Percentiles rank a stretch among this genome's conserved stretches.
These are phyloP conservation scores for Tolypocladium tropicale DNA, from an alignment of 2,329 filamentous ascomycete genomes.

Conservation along the genomic window DNA sequence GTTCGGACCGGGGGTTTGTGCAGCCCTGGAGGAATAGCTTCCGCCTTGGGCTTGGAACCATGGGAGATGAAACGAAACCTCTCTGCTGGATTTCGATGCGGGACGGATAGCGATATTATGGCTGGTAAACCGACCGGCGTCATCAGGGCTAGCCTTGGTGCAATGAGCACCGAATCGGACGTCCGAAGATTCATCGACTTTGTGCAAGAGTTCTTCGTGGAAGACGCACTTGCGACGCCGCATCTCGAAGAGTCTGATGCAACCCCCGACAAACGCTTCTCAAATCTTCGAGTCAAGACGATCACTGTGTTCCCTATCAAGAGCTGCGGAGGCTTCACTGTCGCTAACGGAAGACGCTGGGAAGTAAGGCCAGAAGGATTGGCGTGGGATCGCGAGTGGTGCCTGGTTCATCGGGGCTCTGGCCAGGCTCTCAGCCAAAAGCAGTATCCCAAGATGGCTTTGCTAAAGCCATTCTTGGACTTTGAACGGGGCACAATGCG, in stretches of 20 bases:
- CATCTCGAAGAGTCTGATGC: neutral
- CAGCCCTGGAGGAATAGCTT: slow-evolving; percentile 79
- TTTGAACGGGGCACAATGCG: slow-evolving; percentile 55
- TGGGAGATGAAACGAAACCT: slow-evolving; percentile 83
- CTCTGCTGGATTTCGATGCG: slow-evolving; percentile 75
- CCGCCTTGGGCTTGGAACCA: slow-evolving; percentile 59
- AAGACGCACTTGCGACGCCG: slow-evolving; percentile 1
- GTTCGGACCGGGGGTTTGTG: slow-evolving; percentile 83
- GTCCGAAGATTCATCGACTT: slow-evolving; percentile 64
- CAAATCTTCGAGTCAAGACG: slow-evolving; percentile 38
- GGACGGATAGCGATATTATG: slow-evolving; percentile 71
- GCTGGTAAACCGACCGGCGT: slow-evolving; percentile 80
- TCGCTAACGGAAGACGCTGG: slow-evolving; percentile 59
- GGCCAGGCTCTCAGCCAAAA: slow-evolving; percentile 83
- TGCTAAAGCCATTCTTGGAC: slow-evolving; percentile 67
- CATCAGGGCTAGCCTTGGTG: slow-evolving; percentile 75
- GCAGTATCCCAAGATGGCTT: slow-evolving; percentile 74
- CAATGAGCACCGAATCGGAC: slow-evolving; percentile 75
- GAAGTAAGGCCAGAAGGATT: slow-evolving; percentile 72
- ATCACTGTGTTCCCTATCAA: slow-evolving; percentile 86
- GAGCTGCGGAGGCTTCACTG: slow-evolving; percentile 71
- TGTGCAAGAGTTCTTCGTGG: slow-evolving; percentile 55
- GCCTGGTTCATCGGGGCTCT: slow-evolving; percentile 77
- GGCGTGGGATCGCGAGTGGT: slow-evolving; percentile 96
- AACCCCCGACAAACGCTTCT: neutral